Evolutionary conservation across 345 rosid species (phyloP).

Genomic region (Aegle marmelos): DNA sequence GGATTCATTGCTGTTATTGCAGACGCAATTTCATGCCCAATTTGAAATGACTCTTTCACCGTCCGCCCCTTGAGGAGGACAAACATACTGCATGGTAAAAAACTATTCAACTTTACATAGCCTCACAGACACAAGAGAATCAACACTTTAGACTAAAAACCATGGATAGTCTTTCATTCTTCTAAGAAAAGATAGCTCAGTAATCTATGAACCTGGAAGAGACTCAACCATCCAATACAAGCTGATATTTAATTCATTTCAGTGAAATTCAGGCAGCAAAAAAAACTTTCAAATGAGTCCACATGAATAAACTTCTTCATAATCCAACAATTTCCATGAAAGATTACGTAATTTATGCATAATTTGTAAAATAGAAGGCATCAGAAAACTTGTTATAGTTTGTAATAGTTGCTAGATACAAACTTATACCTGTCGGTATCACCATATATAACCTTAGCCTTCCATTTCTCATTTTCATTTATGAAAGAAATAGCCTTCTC

Average conservation of each 20-base stretch:
- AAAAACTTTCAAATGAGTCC: not conserved
- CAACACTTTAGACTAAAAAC: not conserved
- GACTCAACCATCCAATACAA: not conserved
- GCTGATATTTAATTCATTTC: not conserved
- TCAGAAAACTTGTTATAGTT: not conserved
- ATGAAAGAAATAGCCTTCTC: constrained; percentile 85
- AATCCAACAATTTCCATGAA: not conserved
- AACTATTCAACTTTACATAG: not conserved
- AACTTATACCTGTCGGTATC: constrained; percentile 89
- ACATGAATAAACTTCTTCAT: not conserved
- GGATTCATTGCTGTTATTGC: constrained; percentile 88
- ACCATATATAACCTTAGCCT: constrained; percentile 84
- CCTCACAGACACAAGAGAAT: constrained; percentile 8
- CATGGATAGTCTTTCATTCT: not conserved
- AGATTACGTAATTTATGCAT: not conserved
- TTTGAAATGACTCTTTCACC: constrained; percentile 59
- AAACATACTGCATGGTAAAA: constrained; percentile 70
- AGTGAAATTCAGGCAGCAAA: not conserved
- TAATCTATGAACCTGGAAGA: not conserved
- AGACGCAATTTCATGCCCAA: constrained; percentile 85
- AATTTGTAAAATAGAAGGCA: not conserved
- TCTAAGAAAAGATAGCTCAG: not conserved
- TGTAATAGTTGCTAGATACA: constrained; percentile 6
- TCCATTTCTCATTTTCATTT: constrained; percentile 76
- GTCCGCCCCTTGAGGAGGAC: constrained; percentile 83